Evolutionary conservation across 2,329 filamentous ascomycete species (phyloP).

Genomic region (Bimuria novae-zelandiae): DNA sequence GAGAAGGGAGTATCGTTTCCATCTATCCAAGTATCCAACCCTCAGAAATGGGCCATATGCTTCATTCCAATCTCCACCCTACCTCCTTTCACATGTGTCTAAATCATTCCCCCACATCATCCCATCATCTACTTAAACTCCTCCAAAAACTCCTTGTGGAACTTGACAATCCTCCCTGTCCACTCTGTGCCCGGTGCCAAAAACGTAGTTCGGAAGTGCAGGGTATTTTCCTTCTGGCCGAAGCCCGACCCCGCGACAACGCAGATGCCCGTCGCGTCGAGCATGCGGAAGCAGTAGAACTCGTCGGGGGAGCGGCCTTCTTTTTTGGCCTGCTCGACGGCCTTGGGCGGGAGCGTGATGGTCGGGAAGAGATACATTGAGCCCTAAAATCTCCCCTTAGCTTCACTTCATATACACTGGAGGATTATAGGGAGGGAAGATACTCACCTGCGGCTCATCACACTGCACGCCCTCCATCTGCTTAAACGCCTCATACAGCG

Average conservation of each 20-base stretch:
- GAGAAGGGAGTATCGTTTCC: neutral
- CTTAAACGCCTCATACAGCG: slow-evolving; percentile 87
- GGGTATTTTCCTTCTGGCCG: slow-evolving; percentile 86
- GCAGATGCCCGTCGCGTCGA: slow-evolving; percentile 93
- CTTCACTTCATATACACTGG: slow-evolving; percentile 3
- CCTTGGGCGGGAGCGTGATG: slow-evolving; percentile 78
- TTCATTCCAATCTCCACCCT: neutral
- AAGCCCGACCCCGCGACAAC: slow-evolving; percentile 92
- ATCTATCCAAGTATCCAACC: neutral
- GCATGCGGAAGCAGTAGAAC: slow-evolving; percentile 88
- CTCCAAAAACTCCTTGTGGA: slow-evolving; percentile 89
- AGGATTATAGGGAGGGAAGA: neutral
- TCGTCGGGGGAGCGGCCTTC: slow-evolving; percentile 82
- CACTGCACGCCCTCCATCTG: slow-evolving; percentile 97
- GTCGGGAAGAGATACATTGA: slow-evolving; percentile 99
- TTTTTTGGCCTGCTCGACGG: slow-evolving; percentile 72
- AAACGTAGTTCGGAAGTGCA: slow-evolving; percentile 97
- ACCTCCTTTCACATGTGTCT: neutral
- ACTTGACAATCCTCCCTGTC: slow-evolving; percentile 83
- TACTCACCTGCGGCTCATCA: slow-evolving; percentile 71
- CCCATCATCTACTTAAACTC: slow-evolving; percentile 60
- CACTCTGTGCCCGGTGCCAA: slow-evolving; percentile 94
- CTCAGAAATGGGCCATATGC: neutral
- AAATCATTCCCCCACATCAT: neutral
- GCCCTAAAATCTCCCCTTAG: no score